A percentile compares a stretch with the other conserved stretches of the same genome.
Conservation (phyloP, 768 basidiomycete genomes). For the Neoboletus brunneissimus region DNA sequence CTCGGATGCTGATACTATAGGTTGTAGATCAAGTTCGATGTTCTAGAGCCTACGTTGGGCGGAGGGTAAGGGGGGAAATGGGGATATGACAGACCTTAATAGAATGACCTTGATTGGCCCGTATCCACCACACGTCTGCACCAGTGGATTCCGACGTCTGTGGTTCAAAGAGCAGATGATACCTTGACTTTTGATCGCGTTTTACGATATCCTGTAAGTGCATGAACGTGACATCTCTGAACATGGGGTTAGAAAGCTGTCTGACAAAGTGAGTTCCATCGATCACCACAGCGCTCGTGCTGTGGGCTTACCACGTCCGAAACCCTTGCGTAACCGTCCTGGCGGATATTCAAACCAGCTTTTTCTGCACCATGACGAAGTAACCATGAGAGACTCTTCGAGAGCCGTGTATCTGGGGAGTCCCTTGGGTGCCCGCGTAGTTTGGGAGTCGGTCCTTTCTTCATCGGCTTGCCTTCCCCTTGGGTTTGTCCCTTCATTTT, state of each 20-base stretch:
- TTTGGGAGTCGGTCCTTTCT: slow-evolving; percentile 35
- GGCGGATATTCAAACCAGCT: slow-evolving; percentile 70
- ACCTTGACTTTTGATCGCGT: slow-evolving; percentile 65
- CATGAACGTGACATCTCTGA: slow-evolving; percentile 56
- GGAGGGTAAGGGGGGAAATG: neutral
- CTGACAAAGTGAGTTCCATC: slow-evolving; percentile 5
- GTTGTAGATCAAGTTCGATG: slow-evolving; percentile 64
- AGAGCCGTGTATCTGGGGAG: slow-evolving; percentile 63
- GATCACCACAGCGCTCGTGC: neutral
- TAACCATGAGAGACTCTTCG: slow-evolving; percentile 87
- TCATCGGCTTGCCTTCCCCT: slow-evolving; percentile 6
- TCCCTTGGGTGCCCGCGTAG: slow-evolving; percentile 62
- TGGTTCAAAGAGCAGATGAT: slow-evolving; percentile 54
- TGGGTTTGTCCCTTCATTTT: slow-evolving; percentile 10
- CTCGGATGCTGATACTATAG: slow-evolving; percentile 54
- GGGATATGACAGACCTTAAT: slow-evolving; percentile 51
- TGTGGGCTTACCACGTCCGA: slow-evolving; percentile 71
- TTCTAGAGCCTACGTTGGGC: slow-evolving; percentile 39
- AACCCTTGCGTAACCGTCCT: slow-evolving; percentile 84
- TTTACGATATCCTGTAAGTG: slow-evolving; percentile 62
- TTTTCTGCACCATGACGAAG: slow-evolving; percentile 86
- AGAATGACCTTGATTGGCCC: slow-evolving; percentile 90
- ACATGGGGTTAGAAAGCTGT: slow-evolving; percentile 68
- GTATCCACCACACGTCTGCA: slow-evolving; percentile 71
- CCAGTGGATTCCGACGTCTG: slow-evolving; percentile 30